Evolutionary conservation across 169 alveolate species (phyloP).

Genomic region (Plasmodium malariae): DNA sequence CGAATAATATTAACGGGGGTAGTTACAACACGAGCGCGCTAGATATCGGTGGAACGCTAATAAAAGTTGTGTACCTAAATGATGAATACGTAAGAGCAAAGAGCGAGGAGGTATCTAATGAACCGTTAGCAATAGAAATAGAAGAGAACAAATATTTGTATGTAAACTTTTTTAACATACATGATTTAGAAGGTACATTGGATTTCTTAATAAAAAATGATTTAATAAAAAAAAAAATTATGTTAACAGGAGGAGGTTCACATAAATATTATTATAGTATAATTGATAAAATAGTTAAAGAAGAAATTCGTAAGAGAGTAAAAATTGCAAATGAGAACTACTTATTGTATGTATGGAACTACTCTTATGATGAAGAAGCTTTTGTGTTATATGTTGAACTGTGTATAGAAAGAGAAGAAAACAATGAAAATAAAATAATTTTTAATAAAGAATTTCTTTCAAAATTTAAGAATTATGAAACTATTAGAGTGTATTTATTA

Average conservation of each 20-base stretch:
- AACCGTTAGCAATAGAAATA: constrained; percentile 7
- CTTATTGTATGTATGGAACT: constrained; percentile 11
- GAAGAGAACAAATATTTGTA: constrained; percentile 6
- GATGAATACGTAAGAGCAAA: constrained; percentile 10
- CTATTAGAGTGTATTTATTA: background rate
- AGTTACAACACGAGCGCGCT: constrained; percentile 60
- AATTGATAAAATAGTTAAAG: constrained; percentile 6
- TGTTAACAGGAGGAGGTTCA: constrained; percentile 61
- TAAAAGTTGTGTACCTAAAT: constrained; percentile 81
- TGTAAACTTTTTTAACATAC: constrained; percentile 24
- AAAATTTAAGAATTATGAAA: background rate
- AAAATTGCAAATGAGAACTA: background rate
- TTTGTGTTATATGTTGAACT: background rate
- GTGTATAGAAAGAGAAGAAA: background rate
- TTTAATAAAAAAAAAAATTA: constrained; percentile 35
- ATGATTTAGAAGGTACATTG: constrained; percentile 25
- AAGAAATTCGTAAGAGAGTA: background rate
- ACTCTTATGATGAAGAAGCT: background rate
- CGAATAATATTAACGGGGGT: background rate
- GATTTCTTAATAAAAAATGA: constrained; percentile 8
- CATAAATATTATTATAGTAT: constrained; percentile 24
- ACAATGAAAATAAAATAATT: constrained; percentile 15
- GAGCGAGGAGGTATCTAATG: background rate
- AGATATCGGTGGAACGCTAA: constrained; percentile 89
- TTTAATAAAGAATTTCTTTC: background rate